Base-by-base conservation (phyloP, 805 yeast genomes). In the Hanseniaspora pseudoguilliermondii region DNA sequence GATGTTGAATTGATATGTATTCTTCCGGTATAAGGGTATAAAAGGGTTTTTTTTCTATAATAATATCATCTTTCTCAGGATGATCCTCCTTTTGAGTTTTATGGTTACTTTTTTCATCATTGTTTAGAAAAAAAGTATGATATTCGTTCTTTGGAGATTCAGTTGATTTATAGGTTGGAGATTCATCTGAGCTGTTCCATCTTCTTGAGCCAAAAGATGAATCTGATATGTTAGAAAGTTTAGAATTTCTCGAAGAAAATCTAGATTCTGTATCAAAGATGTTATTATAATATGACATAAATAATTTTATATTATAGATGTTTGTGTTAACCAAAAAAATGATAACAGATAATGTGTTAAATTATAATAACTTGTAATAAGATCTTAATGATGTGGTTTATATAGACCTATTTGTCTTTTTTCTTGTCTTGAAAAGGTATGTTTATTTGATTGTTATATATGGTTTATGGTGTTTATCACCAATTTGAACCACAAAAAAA, bases 1-100 rank as follows among this genome's bases (percentile, higher is more conserved):
- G 98, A 15, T 86, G 79, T 2, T 86, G 86, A 6, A 79, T 78
- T 60, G 88, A 95, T 27, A 90, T 65, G 1, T 82, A 71, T 7
- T 75, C 70, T 16, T 80, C 74, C 0, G 96, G 86, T 43, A 91
- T 80, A 43, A 85, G 69, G 3, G 58, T 56, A 23, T 51, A 25
- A 9, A 25, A 8, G 15, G 16, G 5, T 35, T 21, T 29, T 21
- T 20, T 32, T 27, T 36, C 38, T 41, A 32, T 41, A 29, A 46
- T 34, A 10, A 46, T 46, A 32, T 46, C 25, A 46, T 46, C 49
- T 34, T 18, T 13, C 11, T 32, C 9, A 18, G 44, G 9, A 41
- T 9, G 23, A 23, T 23, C 10, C 40, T 27, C 18, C 25, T 39
- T 41, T 36, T 23, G n/a, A 9, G 10, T 29, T 11, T 29, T 29